phyloP scores from a whole-genome alignment of 1,139 yeast species.

The Zhuliangozyma blackwelliae region DNA sequence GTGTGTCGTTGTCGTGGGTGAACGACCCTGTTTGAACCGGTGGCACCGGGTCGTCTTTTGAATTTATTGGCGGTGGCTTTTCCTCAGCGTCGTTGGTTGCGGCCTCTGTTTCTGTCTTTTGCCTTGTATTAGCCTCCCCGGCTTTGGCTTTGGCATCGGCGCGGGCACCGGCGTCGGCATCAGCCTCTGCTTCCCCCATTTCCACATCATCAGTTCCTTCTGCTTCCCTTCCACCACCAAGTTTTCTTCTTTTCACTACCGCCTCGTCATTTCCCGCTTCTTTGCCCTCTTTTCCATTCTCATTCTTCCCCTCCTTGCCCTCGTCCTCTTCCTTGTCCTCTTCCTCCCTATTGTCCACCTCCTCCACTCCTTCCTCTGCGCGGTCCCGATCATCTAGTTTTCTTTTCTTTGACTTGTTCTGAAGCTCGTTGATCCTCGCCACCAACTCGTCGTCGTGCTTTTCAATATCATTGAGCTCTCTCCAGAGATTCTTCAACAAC shows the following conservation, averaged over 20 bases:
- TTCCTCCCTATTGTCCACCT: constrained; percentile 7
- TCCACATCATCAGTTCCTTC: constrained; percentile 5
- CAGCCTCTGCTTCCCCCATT: constrained; percentile 4
- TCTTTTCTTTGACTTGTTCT: constrained; percentile 7
- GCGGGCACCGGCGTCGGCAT: no score
- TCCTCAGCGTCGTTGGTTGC: constrained; percentile 7
- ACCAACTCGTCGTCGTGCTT: constrained; percentile 40
- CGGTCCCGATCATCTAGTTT: constrained; percentile 7
- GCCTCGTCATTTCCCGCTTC: constrained; percentile 10
- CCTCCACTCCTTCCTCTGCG: constrained; percentile 1
- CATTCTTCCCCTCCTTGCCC: constrained; percentile 12
- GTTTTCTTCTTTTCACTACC: no score
- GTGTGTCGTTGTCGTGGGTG: constrained; percentile 52
- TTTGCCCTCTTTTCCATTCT: constrained; percentile 7
- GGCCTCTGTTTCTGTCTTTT: constrained; percentile 5
- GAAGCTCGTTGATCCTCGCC: constrained; percentile 12
- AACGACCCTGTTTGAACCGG: constrained; percentile 45
- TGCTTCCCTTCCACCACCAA: constrained; percentile 3
- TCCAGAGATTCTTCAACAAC: constrained; percentile 44
- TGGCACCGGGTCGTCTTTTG: constrained; percentile 35
- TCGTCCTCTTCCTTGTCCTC: constrained; percentile 12
- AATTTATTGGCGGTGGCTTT: constrained; percentile 11
- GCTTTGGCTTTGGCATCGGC: constrained; percentile 4
- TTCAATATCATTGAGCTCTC: constrained; percentile 46
- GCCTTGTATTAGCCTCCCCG: constrained; percentile 2